Evolutionary conservation across 106 monocot genomes (phyloP).

Genomic region (Dendrobium officinale): DNA sequence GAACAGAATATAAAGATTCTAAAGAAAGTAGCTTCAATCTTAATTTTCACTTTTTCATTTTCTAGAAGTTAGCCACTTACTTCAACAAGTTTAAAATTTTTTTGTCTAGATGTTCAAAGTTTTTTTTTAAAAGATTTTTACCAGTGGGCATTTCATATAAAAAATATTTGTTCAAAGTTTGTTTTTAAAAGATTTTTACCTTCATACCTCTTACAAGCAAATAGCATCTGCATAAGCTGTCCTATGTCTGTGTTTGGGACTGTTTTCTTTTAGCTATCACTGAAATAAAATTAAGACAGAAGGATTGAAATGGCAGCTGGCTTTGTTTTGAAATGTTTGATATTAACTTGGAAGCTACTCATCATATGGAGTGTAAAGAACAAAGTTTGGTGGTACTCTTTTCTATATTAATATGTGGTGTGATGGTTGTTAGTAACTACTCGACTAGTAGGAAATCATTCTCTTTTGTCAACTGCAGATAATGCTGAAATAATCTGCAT

Average conservation of each 20-base stretch:
- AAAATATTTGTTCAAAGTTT: neutral
- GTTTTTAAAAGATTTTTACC: neutral
- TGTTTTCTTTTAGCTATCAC: neutral
- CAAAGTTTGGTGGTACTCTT: neutral
- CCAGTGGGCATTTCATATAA: neutral
- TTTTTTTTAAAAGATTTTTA: neutral
- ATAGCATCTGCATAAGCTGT: neutral
- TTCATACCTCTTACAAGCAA: neutral
- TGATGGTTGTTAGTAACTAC: too few species aligned
- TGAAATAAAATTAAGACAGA: neutral
- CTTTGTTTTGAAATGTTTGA: neutral
- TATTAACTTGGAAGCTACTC: slow-evolving; percentile 5
- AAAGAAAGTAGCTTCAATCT: neutral
- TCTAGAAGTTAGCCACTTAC: slow-evolving; percentile 22
- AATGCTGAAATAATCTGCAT: too few species aligned
- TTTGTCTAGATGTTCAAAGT: slow-evolving; percentile 24
- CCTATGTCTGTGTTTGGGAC: neutral
- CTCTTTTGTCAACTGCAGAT: too few species aligned
- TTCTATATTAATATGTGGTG: too few species aligned
- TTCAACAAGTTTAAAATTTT: slow-evolving; percentile 67
- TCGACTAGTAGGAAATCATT: too few species aligned
- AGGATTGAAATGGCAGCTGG: neutral
- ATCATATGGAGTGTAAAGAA: neutral
- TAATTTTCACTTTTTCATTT: slow-evolving; percentile 2
- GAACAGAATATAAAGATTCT: neutral